Percentiles rank a stretch among this genome's conserved stretches.
These are phyloP conservation scores for Solanum hybrid DNA, from an alignment of 305 asterid genomes.

Conservation along the genomic window DNA sequence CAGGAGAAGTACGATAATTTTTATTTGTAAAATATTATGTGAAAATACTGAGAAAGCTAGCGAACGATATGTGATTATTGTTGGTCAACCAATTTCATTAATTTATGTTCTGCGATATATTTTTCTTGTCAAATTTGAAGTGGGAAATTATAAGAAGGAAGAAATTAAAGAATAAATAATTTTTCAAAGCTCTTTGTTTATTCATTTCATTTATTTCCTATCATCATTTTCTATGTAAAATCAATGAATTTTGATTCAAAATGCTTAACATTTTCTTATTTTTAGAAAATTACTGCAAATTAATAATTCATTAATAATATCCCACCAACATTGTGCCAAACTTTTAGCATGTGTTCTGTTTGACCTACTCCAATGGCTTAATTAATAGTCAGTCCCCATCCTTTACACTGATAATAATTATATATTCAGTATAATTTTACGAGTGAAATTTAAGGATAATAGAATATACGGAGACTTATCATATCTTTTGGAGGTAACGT, in stretches of 20 bases:
- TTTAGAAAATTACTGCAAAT: too few relatives aligned
- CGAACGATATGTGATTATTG: background rate
- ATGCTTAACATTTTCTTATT: background rate
- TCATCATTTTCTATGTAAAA: background rate
- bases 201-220: background rate
- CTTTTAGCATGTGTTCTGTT: background rate
- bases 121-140: background rate
- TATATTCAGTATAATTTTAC: too few relatives aligned
- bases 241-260: background rate
- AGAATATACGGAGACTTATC: too few relatives aligned
- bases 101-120: background rate
- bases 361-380: background rate
- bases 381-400: background rate
- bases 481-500: too few relatives aligned
- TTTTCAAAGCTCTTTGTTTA: background rate
- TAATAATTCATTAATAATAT: background rate
- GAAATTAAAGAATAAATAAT: background rate
- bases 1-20: background rate
- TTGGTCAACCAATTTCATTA: background rate
- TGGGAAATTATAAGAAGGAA: background rate
- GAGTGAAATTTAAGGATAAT: fast-evolving
- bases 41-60: background rate
- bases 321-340: background rate
- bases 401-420: too few relatives aligned
- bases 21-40: background rate